Base-by-base conservation (phyloP, 306 rosid species). In the Corylus heterophylla region DNA sequence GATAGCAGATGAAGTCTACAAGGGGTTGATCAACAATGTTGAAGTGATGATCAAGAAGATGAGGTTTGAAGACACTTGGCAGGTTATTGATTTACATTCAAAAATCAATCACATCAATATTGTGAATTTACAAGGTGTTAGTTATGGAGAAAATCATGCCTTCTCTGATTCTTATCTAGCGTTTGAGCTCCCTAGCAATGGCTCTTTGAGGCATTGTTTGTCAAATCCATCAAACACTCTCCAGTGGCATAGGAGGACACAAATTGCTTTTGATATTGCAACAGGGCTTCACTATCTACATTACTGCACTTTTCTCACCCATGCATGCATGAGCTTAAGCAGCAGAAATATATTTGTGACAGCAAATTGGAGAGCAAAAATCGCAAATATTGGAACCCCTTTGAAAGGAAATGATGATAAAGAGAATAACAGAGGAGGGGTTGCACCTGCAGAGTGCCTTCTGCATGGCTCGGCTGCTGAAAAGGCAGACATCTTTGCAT, bases 271-370 rank as follows among this genome's bases (percentile, higher is more conserved):
- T 47, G 94, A 92, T 62, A 79, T 90, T 74, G 97, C 91, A 64
- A 88, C 90, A 35, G 91, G 92, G 54, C 92, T 90, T 47, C 91
- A 92, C 87, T 88, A 92, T 81, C 82, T 92, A 25, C 91, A 87
- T 59, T 81, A 83, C 16, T 90, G 89, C 63, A 87, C 90, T 70
- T 90, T 87, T 58, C 91, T 92, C 59, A 84, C 91, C 22, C 85
- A 86, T 74, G 91, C 88, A 56, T 92, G 88, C 76, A 76, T 83
- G 82, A 89, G 75, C 51, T 69, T 92, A 4, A 85, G 80, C 71
- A 87, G 81, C 12, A 76, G 82, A 80, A 90, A 86, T 58, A 83
- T 90, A 42, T 89, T 90, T 75, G 79, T 92, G 73, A 87, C 90
- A 2, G 71, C 75, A 62, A 84, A 83, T 2, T 85, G 84, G 85